phyloP scores from a whole-genome alignment of 148 eudicot genomes.

The Rhododendron williamsianum region DNA sequence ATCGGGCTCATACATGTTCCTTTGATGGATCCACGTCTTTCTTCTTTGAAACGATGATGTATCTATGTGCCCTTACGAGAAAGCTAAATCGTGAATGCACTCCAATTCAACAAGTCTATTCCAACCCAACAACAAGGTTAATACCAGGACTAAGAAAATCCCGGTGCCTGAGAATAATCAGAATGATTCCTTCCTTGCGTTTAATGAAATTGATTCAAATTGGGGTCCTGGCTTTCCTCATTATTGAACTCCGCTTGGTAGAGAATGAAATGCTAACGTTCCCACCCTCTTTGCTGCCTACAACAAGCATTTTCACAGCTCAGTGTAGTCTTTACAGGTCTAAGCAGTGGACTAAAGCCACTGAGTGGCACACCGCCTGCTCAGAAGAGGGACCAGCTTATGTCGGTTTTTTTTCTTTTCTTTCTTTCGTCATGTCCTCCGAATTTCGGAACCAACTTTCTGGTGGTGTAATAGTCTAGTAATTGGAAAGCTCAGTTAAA shows the following conservation, averaged over 20 bases:
- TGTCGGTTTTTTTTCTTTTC: neutral
- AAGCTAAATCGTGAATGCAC: conserved; percentile 14
- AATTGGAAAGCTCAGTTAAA: too few species aligned
- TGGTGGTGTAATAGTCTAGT: too few species aligned
- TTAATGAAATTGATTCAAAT: neutral
- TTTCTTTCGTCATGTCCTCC: neutral
- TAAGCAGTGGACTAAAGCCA: conserved; percentile 8
- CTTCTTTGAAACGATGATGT: neutral
- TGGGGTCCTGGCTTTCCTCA: neutral
- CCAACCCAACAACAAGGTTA: conserved; percentile 20
- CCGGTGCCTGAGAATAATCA: neutral
- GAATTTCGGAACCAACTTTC: neutral
- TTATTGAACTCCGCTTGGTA: neutral
- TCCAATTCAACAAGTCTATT: conserved; percentile 23
- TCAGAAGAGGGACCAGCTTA: conserved; percentile 4
- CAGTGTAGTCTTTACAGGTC: conserved; percentile 6
- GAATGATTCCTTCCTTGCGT: neutral
- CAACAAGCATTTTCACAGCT: neutral
- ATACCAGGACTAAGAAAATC: neutral
- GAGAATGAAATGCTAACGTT: conserved; percentile 12
- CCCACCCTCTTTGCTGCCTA: neutral
- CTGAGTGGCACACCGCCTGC: conserved; percentile 7
- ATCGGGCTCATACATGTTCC: conserved; percentile 9
- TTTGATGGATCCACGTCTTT: neutral
- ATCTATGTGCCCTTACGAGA: too few species aligned